Base-by-base conservation (phyloP, 805 yeast genomes). In the Blastobotrys peoriensis region DNA sequence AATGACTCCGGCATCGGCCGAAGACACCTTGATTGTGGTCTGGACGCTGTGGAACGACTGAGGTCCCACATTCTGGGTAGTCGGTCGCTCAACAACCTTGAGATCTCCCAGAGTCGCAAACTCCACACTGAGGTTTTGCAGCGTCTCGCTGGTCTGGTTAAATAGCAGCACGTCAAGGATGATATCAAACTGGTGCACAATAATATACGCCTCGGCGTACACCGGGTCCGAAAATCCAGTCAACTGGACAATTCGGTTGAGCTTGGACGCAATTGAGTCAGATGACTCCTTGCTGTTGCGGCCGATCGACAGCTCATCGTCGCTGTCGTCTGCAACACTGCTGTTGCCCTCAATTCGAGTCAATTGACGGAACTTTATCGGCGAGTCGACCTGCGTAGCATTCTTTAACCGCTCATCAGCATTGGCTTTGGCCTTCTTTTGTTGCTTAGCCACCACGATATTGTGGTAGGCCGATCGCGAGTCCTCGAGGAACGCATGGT, bases 201-300 rank as follows among this genome's bases (percentile, higher is more conserved):
- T 86, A 54, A 93, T 86, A 59, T 84, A 86, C 0, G 97, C 98
- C 68, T 93, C 99, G 4, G 96, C 98, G 63, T 93, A 93, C 27
- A 93, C 94, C 17, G 98, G 95, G 64, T 93, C 99, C 0, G 96
- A 85, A 66, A 88, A 93, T 15, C 99, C 99, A n/a, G 98, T 91
- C 54, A 93, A 75, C 62, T 86, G 98, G 40, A 87, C 81, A 57
- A 94, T 85, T 64, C 86, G 88, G 64, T 79, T 83, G 59, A 93
- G 75, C 66, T 86, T 83, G 1, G 96, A 87, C 4, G 85, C 71
- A 50, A 52, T 49, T 33, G 53, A 51, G 22, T 52, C 53, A 5
- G 59, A 77, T 8, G 30, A 25, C 13, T 13, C 30, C 13, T 13
- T 84, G 50, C 70, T 71, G 52, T 73, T 76, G 4, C 73, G 63